These are phyloP conservation scores for Fraxinus platypoda DNA, from an alignment of 305 asterid species.

Conservation along the genomic window DNA sequence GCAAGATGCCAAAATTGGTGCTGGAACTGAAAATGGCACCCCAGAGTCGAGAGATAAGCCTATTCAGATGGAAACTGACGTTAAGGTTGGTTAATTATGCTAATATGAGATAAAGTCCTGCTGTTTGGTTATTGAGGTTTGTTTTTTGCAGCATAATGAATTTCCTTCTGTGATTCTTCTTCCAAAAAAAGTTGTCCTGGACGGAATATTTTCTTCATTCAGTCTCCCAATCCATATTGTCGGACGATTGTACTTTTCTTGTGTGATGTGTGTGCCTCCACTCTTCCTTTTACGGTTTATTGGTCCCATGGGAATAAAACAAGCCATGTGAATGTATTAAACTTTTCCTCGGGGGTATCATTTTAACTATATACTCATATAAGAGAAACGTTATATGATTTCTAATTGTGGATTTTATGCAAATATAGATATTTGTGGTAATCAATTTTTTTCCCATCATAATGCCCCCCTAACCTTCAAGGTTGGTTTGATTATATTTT, in stretches of 20 bases:
- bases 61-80: constrained; percentile 69
- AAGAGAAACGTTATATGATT: neutral
- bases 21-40: constrained; percentile 62
- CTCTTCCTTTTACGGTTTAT: neutral
- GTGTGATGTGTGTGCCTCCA: neutral
- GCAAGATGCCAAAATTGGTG: constrained; percentile 62
- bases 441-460: neutral
- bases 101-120: neutral
- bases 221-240: neutral
- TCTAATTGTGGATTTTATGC: neutral
- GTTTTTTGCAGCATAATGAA: neutral
- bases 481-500: neutral
- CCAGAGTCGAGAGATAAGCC: constrained; percentile 65
- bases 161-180: neutral
- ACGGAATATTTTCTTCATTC: neutral
- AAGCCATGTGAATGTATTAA: neutral
- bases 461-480: neutral
- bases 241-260: neutral
- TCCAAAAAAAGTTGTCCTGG: neutral
- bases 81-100: constrained; percentile 48
- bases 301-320: neutral
- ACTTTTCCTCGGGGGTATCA: neutral
- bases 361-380: neutral
- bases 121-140: neutral
- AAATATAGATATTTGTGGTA: neutral